Percentiles rank a stretch among this genome's conserved stretches.
phyloP scores from a whole-genome alignment of 1,284 basidiomycete genomes.

The Cryptococcus sp. region DNA sequence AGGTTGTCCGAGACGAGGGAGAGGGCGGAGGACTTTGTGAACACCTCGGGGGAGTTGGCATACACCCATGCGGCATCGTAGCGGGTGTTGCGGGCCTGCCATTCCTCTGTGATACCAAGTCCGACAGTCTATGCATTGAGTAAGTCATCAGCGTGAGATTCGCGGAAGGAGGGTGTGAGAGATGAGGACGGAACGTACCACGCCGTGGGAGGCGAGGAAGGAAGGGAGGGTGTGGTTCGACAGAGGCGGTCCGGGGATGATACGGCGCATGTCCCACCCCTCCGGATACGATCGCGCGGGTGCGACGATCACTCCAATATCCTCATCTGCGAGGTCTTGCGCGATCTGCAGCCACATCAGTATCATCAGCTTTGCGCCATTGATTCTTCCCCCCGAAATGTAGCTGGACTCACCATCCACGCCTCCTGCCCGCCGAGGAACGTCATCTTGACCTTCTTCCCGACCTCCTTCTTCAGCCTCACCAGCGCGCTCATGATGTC shows the following conservation, averaged over 20 bases:
- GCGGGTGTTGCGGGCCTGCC: conserved; percentile 63
- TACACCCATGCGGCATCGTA: conserved; percentile 69
- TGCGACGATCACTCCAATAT: conserved; percentile 70
- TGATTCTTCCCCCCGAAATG: background rate
- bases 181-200: conserved; percentile 42
- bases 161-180: too few species aligned
- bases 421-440: conserved; percentile 72
- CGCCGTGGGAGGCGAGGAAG: conserved; percentile 62
- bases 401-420: conserved; percentile 37
- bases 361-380: background rate
- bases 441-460: conserved; percentile 52
- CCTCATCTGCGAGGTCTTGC: conserved; percentile 63
- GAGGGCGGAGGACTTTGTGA: conserved; percentile 58
- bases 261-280: conserved; percentile 67
- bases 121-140: conserved; percentile 57
- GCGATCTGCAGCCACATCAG: conserved; percentile 54
- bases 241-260: conserved; percentile 70
- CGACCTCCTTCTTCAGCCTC: conserved; percentile 67
- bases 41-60: conserved; percentile 47
- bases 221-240: conserved; percentile 63
- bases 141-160: background rate
- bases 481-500: conserved; percentile 73
- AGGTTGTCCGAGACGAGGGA: conserved; percentile 62
- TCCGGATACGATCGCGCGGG: conserved; percentile 61
- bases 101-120: conserved; percentile 61